Percentiles rank a stretch among this genome's conserved stretches.
These are phyloP conservation scores for Yamadazyma atlantica DNA, from an alignment of 1,139 yeast species.

Conservation along the genomic window DNA sequence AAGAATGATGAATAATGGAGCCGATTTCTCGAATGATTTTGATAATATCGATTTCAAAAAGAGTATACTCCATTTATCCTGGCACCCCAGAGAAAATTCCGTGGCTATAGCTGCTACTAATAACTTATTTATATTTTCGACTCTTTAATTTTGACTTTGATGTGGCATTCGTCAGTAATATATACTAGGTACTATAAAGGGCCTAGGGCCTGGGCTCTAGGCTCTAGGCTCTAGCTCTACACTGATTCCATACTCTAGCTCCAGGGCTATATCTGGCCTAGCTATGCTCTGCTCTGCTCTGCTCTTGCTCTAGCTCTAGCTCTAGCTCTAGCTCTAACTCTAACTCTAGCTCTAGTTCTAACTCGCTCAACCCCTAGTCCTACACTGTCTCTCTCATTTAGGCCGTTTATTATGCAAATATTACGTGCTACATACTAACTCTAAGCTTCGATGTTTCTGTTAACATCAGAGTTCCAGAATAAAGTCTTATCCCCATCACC, in stretches of 20 bases:
- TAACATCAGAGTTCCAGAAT: constrained; percentile 92
- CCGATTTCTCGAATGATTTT: constrained; percentile 50
- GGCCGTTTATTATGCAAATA: neutral
- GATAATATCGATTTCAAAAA: constrained; percentile 92
- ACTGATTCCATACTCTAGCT: too few species aligned
- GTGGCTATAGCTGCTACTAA: constrained; percentile 99
- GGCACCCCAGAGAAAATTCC: constrained; percentile 97
- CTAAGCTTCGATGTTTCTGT: constrained; percentile 67
- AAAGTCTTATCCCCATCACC: constrained; percentile 97
- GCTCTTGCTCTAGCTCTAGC: too few species aligned
- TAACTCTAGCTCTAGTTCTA: too few species aligned
- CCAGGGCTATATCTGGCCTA: too few species aligned
- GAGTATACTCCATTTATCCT: constrained; percentile 91
- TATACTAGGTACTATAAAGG: too few species aligned
- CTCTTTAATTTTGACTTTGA: constrained; percentile 41
- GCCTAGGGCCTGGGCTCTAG: too few species aligned
- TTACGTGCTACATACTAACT: neutral
- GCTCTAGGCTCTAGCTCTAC: too few species aligned
- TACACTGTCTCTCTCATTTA: too few species aligned
- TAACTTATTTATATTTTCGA: constrained; percentile 79
- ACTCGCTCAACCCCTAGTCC: too few species aligned
- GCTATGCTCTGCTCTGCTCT: too few species aligned
- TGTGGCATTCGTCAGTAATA: too few species aligned
- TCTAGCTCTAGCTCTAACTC: too few species aligned
- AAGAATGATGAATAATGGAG: constrained; percentile 48